Evolutionary conservation across 1,284 basidiomycete species (phyloP), one percentile per base, ranked within the genome.

Genomic region (Leccinum holopus): DNA sequence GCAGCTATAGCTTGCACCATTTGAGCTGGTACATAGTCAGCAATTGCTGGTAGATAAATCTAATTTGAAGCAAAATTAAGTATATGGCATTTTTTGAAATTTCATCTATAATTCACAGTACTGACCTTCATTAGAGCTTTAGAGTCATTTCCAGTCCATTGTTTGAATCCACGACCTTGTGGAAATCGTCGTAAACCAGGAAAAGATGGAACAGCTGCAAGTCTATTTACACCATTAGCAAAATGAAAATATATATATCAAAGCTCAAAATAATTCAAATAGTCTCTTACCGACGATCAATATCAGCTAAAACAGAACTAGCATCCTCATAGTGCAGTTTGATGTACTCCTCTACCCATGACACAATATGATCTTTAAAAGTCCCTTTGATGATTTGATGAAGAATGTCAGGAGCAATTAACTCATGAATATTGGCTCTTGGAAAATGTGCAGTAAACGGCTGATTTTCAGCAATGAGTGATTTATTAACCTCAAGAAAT

Each of bases 11-110:
- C 44, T 32, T 56, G 56, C 7, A 65, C 63, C 63, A 64, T 65
- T 33, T 59, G n/a, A n/a, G 18, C n/a, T 10, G 63, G 65, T 7
- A 66, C 55, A 55, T 65, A 44, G 4, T 55, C 65, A 5, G 28
- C 66, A 7, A 73, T 61, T 14, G 64, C 64, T 14, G 63, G 63
- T 9, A 65, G 35, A 49, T 53, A 65, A 9, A 65, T 63, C 59
- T 65, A n/a, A 41, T 41, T 16, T 14, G n/a, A 41, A 49, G 21
- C 5, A 49, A 9, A 33, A 33, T 33, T 33, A 33, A 33, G 35
- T 14, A 37, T 37, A 37, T 37, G 12, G 35, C 12, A 37, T 37
- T 37, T 52, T 28, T n/a, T 41, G 39, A 41, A 41, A 41, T 41
- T 16, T 41, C 16, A 41, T 41, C 37, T 37, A 37, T 37, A 37